Conservation (phyloP, 176 grass and related monocot species). For the Alopecurus myosuroides region DNA sequence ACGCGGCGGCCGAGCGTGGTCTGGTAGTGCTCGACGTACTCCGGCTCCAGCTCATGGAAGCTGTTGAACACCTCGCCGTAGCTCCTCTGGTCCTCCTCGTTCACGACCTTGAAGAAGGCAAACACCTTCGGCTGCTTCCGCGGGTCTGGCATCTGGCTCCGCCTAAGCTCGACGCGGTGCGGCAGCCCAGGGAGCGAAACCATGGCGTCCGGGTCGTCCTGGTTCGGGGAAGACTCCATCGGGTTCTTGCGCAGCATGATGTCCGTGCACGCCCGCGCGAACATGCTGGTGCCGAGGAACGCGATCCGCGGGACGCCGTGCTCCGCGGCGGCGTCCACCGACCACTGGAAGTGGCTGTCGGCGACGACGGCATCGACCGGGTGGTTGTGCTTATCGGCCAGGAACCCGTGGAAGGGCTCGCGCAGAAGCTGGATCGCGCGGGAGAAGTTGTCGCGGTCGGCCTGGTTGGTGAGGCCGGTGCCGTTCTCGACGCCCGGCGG, state of each 20-base stretch:
- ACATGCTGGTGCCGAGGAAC: conserved; percentile 34
- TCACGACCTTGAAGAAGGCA: neutral
- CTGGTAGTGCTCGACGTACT: too few relatives aligned
- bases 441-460: too few relatives aligned
- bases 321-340: neutral
- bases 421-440: too few relatives aligned
- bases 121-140: neutral
- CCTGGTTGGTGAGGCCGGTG: too few relatives aligned
- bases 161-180: neutral
- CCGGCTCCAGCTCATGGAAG: too few relatives aligned
- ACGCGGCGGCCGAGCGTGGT: too few relatives aligned
- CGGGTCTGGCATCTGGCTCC: neutral
- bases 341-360: conserved; percentile 31
- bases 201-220: neutral
- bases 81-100: neutral
- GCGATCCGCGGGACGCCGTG: conserved; percentile 19
- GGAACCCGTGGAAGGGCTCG: conserved; percentile 10
- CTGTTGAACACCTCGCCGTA: too few relatives aligned
- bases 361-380: conserved; percentile 17
- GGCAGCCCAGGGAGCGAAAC: conserved; percentile 23
- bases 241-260: too few relatives aligned
- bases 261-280: neutral
- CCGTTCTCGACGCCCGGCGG: too few relatives aligned
- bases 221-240: neutral
- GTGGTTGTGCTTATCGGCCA: conserved; percentile 2